A percentile compares a stretch with the other conserved stretches of the same genome.
Conservation (phyloP, 371 early-diverging fungal genomes). For the Nematocida sp. region DNA sequence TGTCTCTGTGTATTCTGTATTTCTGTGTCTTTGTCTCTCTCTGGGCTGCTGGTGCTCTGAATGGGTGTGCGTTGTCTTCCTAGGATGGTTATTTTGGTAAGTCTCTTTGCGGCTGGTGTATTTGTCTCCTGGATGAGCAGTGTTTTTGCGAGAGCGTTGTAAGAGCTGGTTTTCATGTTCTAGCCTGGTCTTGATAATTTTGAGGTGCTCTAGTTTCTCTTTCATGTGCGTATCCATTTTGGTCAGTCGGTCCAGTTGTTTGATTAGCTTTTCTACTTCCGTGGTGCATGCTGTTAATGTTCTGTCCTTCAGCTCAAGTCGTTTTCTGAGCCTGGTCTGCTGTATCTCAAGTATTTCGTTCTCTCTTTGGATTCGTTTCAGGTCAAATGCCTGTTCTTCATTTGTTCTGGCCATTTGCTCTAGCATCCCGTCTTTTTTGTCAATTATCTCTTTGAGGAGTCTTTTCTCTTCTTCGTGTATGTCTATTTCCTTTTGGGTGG, state of each 20-base stretch:
- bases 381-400: slow-evolving; percentile 45
- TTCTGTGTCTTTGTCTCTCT: slow-evolving; percentile 8
- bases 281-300: slow-evolving; percentile 52
- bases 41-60: background rate
- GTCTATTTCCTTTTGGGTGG: slow-evolving; percentile 36
- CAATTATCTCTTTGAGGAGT: slow-evolving; percentile 32
- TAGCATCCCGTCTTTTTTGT: slow-evolving; percentile 49
- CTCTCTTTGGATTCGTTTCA: slow-evolving; percentile 23
- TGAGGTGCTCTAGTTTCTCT: slow-evolving; percentile 45
- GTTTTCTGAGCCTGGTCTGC: slow-evolving; percentile 38
- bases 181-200: slow-evolving; percentile 44
- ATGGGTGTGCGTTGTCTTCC: background rate
- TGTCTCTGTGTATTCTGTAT: no score
- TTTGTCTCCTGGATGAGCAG: background rate
- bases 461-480: slow-evolving; percentile 54
- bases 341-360: slow-evolving; percentile 33
- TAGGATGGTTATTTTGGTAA: background rate
- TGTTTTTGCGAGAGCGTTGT: background rate
- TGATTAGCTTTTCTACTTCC: slow-evolving; percentile 51
- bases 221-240: slow-evolving; percentile 48
- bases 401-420: slow-evolving; percentile 6
- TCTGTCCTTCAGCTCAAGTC: slow-evolving; percentile 53
- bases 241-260: slow-evolving; percentile 49
- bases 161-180: slow-evolving; percentile 40
- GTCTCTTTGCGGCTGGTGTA: background rate